These are phyloP conservation scores for Melastoma malabathricum DNA, from an alignment of 345 rosid species.

Conservation along the genomic window DNA sequence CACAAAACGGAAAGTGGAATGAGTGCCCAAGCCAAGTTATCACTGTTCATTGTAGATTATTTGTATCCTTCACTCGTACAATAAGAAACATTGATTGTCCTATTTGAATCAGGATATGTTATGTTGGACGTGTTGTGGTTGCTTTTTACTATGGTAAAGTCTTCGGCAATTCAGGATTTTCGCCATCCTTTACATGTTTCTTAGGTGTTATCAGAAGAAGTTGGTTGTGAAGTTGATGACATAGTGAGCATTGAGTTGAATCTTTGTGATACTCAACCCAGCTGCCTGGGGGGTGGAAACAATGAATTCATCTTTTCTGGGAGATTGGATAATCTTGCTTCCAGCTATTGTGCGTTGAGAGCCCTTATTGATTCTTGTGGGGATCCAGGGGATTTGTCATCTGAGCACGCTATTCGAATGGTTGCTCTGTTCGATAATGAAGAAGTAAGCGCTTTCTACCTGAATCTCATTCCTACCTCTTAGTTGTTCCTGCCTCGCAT, in stretches of 20 bases:
- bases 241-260: constrained; percentile 77
- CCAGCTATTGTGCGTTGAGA: constrained; percentile 77
- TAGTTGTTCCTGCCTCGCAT: neutral
- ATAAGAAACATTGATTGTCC: too few relatives aligned
- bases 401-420: constrained; percentile 64
- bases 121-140: too few relatives aligned
- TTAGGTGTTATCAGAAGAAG: constrained; percentile 64
- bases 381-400: constrained; percentile 36
- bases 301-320: constrained; percentile 90
- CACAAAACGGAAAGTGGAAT: neutral
- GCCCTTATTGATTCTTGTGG: constrained; percentile 73
- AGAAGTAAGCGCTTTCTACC: constrained; percentile 42
- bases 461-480: neutral
- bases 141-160: too few relatives aligned
- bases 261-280: constrained; percentile 89
- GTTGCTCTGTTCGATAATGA: constrained; percentile 92
- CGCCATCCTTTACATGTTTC: too few relatives aligned
- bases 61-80: too few relatives aligned
- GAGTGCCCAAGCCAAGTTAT: neutral
- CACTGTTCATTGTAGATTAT: too few relatives aligned
- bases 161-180: too few relatives aligned
- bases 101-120: too few relatives aligned
- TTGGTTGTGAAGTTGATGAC: constrained; percentile 50
- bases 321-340: constrained; percentile 90
- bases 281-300: constrained; percentile 93